Evolutionary conservation across 2,329 filamentous ascomycete species (phyloP), one percentile per base, ranked within the genome.

Genomic region (Penicillium hesseltinei): DNA sequence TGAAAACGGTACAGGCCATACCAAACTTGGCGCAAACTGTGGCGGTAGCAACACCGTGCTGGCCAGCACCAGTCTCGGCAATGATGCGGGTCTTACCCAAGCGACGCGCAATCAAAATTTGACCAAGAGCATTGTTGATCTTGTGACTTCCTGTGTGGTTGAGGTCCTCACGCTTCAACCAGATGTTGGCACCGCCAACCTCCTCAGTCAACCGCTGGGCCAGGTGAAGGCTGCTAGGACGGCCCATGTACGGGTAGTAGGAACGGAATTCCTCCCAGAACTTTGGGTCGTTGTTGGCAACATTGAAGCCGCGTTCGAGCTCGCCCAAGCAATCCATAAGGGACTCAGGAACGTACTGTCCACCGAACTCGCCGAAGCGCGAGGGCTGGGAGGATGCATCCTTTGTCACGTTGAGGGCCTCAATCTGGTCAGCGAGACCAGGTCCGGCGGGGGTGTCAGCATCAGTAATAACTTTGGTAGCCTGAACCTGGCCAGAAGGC

Each of bases 131-230:
- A 70, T 99, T 99, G 82, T 99, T 99, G 82, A 99, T 97, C 84
- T 99, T 99, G 83, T 99, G 94, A 62, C 90, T 95, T 65, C 94
- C 94, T 9, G 94, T 97, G 75, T 99, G 94, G 78, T 97, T 97
- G 56, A 97, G 81, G 73, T 99, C 94, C 78, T 99, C 94, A 68
- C 94, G 87, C 84, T 99, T 99, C 66, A 99, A 80, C 88, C 93
- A 99, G 79, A 99, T 96, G 71, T 92, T 96, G 48, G 94, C 93
- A 59, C 94, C 94, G 25, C 92, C 91, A 47, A 91, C 92, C 69
- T 93, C 81, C 71, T 95, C 88, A 0, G 93, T 97, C 64, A 99
- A 80, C 52, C 92, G 87, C 66, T 94, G 87, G 1, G 94, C 94
- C 52, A 92, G 79, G 77, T 99, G 94, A 52, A 99, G 81, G 65